Base-by-base conservation (phyloP, 495 filamentous ascomycete species). In the Penicillium flavigenum region DNA sequence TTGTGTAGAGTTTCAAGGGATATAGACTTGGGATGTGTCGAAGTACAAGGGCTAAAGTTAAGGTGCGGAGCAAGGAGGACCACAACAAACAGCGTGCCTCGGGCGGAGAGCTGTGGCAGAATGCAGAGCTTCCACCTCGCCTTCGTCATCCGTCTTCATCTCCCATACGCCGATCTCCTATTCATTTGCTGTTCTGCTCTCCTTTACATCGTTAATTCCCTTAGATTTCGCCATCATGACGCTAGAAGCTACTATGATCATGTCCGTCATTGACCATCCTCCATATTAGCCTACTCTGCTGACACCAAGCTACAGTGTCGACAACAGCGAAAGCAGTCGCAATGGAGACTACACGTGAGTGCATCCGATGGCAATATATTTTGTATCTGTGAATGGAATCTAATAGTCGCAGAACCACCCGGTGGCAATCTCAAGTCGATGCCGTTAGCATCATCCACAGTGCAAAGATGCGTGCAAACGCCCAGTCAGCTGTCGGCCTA, bases 271-370 rank as follows among this genome's bases (percentile, higher is more conserved):
- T 59, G 34, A 43, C 43, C 12, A 48, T 49, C 38, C 47, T 20
- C 55, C 41, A 66, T 58, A 56, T 66, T 58, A 14, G 27, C 43
- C 50, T 47, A 27, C 26, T 46, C 55, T 66, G 57, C 75, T 67
- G 57, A 72, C 64, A 27, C 53, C 47, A 56, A 56, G 52, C 48
- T 54, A 48, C 66, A 90, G 87, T 72, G 90, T 98, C 64, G 94
- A 99, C 81, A 99, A 98, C 78, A 95, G 90, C 80, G 94, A 99
- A 79, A 91, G 87, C 76, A 95, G 90, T 79, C 84, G 94, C 65
- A 98, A 99, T 74, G 94, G 94, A 64, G 94, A 99, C 67, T 99
- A 99, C 58, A 73, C 69, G 75, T 78, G 68, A 73, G 74, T 61
- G 17, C n/a, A 34, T 31, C 20, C 27, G 38, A 43, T 27, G 20